These are phyloP conservation scores for Papilionanthe hybrid DNA, from an alignment of 116 monocot species.

Conservation along the genomic window DNA sequence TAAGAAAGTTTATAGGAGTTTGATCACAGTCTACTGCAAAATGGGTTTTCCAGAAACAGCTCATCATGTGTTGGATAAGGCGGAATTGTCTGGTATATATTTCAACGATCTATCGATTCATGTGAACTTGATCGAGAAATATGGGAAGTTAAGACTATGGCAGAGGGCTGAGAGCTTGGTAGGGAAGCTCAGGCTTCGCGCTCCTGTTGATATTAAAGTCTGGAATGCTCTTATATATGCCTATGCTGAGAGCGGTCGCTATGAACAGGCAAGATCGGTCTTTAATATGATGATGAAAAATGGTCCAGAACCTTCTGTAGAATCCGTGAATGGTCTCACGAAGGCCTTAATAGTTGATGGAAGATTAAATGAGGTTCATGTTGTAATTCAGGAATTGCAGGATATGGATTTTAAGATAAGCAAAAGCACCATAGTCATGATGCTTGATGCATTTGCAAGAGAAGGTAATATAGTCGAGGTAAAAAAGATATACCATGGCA, in stretches of 20 bases:
- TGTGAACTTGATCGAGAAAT: constrained; percentile 60
- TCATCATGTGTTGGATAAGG: constrained; percentile 52
- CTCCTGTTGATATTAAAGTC: constrained; percentile 56
- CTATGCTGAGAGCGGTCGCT: constrained; percentile 80
- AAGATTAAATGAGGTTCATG: constrained; percentile 80
- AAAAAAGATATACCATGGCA: constrained; percentile 93
- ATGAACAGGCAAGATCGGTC: constrained; percentile 86
- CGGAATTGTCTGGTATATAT: constrained; percentile 36
- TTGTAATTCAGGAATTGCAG: constrained; percentile 91
- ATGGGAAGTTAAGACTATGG: constrained; percentile 81
- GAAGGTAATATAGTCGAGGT: constrained; percentile 92
- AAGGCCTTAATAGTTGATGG: constrained; percentile 82
- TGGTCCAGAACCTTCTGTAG: constrained; percentile 75
- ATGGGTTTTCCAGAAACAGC: constrained; percentile 92
- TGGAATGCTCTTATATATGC: constrained; percentile 97
- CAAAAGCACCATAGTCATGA: constrained; percentile 81
- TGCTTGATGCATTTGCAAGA: constrained; percentile 93
- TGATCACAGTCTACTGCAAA: constrained; percentile 67
- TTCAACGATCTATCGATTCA: constrained; percentile 41
- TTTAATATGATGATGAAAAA: constrained; percentile 90
- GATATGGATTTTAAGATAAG: constrained; percentile 95
- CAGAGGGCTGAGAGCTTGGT: constrained; percentile 80
- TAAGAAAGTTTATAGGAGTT: constrained; percentile 44
- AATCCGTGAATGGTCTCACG: constrained; percentile 88
- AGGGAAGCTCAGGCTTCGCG: constrained; percentile 58